Percentiles rank a stretch among this genome's conserved stretches.
phyloP scores from a whole-genome alignment of 164 flowering plant genomes.

The Magnolia sinica region DNA sequence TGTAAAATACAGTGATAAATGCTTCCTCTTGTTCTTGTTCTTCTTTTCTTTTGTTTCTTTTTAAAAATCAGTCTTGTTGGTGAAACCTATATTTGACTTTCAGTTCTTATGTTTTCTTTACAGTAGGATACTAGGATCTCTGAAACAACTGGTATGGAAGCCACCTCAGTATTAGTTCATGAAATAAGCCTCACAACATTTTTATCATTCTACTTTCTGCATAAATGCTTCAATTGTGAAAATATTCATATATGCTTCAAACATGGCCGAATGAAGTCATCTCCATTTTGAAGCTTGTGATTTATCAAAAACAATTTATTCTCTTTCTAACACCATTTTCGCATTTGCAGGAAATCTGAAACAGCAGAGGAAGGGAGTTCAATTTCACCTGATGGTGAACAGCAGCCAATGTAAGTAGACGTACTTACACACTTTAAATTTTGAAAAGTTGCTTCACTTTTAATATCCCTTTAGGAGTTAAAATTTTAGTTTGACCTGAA shows the following conservation, averaged over 20 bases:
- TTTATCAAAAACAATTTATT: not conserved
- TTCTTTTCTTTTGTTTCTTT: not conserved
- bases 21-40: not conserved
- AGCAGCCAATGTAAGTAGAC: slow-evolving; percentile 42
- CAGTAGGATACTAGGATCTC: too few species aligned
- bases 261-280: not conserved
- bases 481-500: not conserved
- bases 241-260: not conserved
- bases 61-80: not conserved
- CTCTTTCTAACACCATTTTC: not conserved
- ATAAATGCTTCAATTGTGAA: too few species aligned
- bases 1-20: not conserved
- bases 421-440: slow-evolving; percentile 1
- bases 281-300: not conserved
- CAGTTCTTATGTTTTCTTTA: not conserved
- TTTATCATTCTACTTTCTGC: too few species aligned
- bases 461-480: not conserved
- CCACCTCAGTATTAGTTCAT: not conserved
- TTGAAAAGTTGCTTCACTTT: not conserved
- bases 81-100: not conserved
- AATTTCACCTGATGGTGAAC: slow-evolving; percentile 13
- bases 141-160: not conserved
- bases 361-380: slow-evolving; percentile 26
- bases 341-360: slow-evolving; percentile 20
- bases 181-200: not conserved